Evolutionary conservation across 2,329 filamentous ascomycete genomes (phyloP), one percentile per base, ranked within the genome.

Genomic region (Apiospora sp.): DNA sequence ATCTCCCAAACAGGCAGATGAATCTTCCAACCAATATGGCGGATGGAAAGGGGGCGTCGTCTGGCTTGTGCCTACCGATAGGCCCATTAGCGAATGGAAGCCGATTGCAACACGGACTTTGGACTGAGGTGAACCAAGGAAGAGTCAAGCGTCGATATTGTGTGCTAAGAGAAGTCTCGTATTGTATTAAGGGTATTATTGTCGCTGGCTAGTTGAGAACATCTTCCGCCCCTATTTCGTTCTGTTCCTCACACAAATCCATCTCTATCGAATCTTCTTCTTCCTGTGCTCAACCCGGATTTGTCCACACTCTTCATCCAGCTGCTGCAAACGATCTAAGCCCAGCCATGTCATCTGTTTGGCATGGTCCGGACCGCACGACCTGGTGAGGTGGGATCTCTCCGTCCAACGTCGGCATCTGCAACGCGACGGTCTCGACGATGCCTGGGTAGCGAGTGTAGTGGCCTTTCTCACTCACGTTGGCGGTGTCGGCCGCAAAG

Each of bases 401-500:
- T n/a, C 76, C 79, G 46, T 81, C 78, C 0, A 69, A 72, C 5
- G 83, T 78, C 3, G 84, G 85, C 41, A 87, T 78, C 74, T 82
- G 76, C 41, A 85, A 68, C 0, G 76, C 76, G 22, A 83, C 74
- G 7, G 84, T 86, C 71, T 80, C 79, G 16, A 83, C 80, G 7
- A 76, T 73, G 7, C 83, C 81, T 0, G 83, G 83, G 74, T 85
- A 86, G 30, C 76, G 74, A 1, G 84, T 85, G 12, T 76, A 76
- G 77, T 87, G 85, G 5, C 85, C 85, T n/a, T 76, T 70, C 0
- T 54, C 70, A 75, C 83, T 85, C 24, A 83, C 80, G 61, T 81
- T 80, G 3, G 76, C 73, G 0, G 82, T 85, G 73, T 87, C 85
- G 1, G 83, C 78, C 0, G 83, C 85, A n/a, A 86, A 81, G 27